phyloP scores from a whole-genome alignment of 75 land plant genomes.

The Sequoia sempervirens region DNA sequence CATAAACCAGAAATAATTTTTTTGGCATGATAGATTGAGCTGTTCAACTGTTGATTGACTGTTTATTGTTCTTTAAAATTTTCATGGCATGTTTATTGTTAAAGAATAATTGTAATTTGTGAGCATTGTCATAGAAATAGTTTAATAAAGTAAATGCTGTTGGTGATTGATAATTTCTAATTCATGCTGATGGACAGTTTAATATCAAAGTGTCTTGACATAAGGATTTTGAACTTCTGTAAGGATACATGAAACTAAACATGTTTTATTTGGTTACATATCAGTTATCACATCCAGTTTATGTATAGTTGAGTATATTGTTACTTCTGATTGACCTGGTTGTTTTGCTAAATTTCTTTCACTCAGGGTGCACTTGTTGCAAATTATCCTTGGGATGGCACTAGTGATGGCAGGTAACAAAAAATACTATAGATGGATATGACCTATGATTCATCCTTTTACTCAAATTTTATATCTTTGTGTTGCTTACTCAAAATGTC shows the following conservation, averaged over 20 bases:
- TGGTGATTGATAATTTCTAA: neutral
- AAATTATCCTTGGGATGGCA: slow-evolving; percentile 98
- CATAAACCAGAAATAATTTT: neutral
- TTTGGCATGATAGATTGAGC: neutral
- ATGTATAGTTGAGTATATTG: neutral
- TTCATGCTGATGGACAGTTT: neutral
- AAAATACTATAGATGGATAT: neutral
- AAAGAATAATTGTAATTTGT: neutral
- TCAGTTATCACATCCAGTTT: neutral
- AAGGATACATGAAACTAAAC: neutral
- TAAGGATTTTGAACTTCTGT: neutral
- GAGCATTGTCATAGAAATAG: neutral
- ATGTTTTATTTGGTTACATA: slow-evolving; percentile 8
- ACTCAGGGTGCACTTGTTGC: slow-evolving; percentile 95
- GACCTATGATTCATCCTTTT: neutral
- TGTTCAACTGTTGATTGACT: neutral
- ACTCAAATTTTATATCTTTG: neutral
- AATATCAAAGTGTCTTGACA: neutral
- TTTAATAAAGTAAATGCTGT: neutral
- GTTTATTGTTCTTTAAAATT: neutral
- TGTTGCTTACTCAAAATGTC: neutral
- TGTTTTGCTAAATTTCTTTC: neutral
- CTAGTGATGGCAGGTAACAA: slow-evolving; percentile 57
- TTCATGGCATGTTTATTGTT: neutral
- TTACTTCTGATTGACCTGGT: neutral